Evolutionary conservation across 805 yeast species (phyloP), one percentile per base, ranked within the genome.

Genomic region (Lipomyces sp.): DNA sequence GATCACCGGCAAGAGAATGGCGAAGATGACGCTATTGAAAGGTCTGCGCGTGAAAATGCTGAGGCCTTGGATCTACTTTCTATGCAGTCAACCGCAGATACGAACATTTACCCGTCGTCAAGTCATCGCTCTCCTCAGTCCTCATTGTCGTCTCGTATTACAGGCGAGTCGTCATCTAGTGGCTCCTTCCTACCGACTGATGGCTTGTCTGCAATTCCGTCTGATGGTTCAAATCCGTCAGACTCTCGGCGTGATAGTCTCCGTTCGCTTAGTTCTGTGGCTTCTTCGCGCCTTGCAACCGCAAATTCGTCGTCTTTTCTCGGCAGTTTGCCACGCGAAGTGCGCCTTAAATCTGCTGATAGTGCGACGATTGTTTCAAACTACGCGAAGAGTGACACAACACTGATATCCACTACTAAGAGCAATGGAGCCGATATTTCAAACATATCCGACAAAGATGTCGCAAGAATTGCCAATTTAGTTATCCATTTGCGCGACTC

Each of bases 401-500:
- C 13, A 6, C 5, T 6, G 37, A 6, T 14, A 8, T 6, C 8
- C 37, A 16, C 21, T 7, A 7, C 21, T 6, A 34, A n/a, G 6
- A 7, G 18, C 37, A 26, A 6, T 26, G 29, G 29, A 26, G 29
- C 21, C n/a, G 39, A 10, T 14, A 13, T 13, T 21, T 10, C 14
- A 10, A 36, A 22, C 26, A 45, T 45, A 3, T 47, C 57, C 29
- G 57, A 53, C 37, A 37, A 39, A 4, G 57, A 51, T 19, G 47
- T 53, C 11, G 56, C 51, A 4, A 26, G 55, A 21, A 41, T 53
- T 4, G 55, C 57, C 3, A 53, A 50, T 38, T 23, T 53, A 28
- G 51, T 53, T 5, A 45, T 53, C 31, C 54, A 53, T 39, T 16
- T 50, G 19, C 50, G 51, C 5, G 57, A 53, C 41, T 53, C 57